These are phyloP conservation scores for Oryza meridionalis DNA, from an alignment of 176 grass and related monocot species.

Conservation along the genomic window DNA sequence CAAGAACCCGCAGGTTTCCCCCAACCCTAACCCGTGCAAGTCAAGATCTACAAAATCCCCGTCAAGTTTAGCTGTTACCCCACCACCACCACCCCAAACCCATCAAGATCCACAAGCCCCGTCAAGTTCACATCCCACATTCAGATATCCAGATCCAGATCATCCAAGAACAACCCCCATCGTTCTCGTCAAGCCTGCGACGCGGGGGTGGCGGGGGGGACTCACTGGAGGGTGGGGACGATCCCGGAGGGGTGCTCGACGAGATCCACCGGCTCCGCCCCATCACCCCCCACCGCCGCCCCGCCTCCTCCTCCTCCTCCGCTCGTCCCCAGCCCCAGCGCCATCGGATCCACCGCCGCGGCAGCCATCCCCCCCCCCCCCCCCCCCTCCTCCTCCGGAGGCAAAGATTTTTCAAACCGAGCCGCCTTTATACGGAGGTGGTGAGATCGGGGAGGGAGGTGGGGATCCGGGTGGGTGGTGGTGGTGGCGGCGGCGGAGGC, in stretches of 20 bases:
- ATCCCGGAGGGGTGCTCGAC: constrained; percentile 58
- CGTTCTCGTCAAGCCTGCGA: neutral
- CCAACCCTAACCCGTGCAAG: neutral
- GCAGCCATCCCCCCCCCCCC: constrained; percentile 10
- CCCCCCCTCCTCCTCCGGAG: neutral
- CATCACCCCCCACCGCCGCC: constrained; percentile 13
- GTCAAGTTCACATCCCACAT: neutral
- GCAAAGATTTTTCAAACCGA: constrained; percentile 26
- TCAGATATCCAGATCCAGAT: too few relatives aligned
- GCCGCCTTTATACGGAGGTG: constrained; percentile 29
- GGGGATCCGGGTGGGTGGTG: neutral
- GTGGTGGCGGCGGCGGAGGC: constrained; percentile 29
- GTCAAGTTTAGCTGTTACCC: neutral
- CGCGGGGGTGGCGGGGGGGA: neutral
- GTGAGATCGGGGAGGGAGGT: neutral
- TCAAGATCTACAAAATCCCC: constrained; percentile 1
- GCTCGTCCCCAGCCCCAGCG: constrained; percentile 30
- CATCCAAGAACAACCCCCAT: neutral
- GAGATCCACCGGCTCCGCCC: constrained; percentile 29
- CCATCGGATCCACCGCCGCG: constrained; percentile 28
- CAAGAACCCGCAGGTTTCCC: neutral
- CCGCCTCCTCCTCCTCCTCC: neutral
- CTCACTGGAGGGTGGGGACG: constrained; percentile 80
- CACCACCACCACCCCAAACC: neutral
- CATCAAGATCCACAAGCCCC: neutral